phyloP scores from a whole-genome alignment of 192 early-diverging fungal genomes.

The Diversispora eburnea region DNA sequence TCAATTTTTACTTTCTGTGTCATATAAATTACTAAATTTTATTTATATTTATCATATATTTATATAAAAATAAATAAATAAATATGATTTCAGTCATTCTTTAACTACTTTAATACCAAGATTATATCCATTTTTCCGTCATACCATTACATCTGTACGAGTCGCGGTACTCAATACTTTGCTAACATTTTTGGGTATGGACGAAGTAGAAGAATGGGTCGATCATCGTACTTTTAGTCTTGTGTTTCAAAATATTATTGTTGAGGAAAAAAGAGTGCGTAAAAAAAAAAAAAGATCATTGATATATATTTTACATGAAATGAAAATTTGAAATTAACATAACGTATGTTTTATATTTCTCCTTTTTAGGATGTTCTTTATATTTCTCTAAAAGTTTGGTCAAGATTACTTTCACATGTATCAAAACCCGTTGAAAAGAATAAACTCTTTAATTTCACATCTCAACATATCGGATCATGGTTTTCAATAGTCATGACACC shows the following conservation, averaged over 20 bases:
- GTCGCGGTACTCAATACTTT: conserved; percentile 78
- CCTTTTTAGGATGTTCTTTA: conserved; percentile 51
- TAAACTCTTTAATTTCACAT: conserved; percentile 29
- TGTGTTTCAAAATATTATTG: conserved; percentile 87
- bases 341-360: no score
- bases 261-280: conserved; percentile 67
- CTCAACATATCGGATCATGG: conserved; percentile 47
- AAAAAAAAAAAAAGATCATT: no score
- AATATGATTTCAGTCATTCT: conserved; percentile 36
- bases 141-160: conserved; percentile 83
- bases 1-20: background rate
- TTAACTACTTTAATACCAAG: conserved; percentile 74
- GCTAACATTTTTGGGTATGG: conserved; percentile 62
- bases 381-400: conserved; percentile 66
- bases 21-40: background rate
- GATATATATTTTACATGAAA: background rate
- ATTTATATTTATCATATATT: no score
- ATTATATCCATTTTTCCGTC: conserved; percentile 92
- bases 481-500: conserved; percentile 81
- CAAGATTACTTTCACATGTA: conserved; percentile 29
- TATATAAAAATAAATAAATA: no score
- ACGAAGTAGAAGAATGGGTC: conserved; percentile 56
- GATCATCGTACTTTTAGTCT: conserved; percentile 70
- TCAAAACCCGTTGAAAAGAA: conserved; percentile 4
- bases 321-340: background rate